A percentile compares a stretch with the other conserved stretches of the same genome.
These are phyloP conservation scores for Sarocladium oryzae DNA, from an alignment of 2,329 filamentous ascomycete genomes.

Conservation along the genomic window DNA sequence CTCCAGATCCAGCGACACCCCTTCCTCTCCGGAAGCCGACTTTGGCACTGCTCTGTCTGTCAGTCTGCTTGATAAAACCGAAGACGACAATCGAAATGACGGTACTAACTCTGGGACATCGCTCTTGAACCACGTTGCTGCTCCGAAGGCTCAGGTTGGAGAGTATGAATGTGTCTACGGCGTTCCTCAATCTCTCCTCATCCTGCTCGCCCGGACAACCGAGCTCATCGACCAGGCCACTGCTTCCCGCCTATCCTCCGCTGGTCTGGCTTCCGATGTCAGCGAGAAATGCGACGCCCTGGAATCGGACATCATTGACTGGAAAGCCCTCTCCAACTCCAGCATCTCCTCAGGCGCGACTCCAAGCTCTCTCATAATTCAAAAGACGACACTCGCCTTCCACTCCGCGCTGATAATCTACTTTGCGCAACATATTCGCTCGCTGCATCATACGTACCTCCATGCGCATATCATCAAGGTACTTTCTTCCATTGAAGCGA, in stretches of 20 bases:
- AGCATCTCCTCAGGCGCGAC: neutral
- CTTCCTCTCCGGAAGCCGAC: neutral
- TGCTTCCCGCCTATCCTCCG: neutral
- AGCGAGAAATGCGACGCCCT: constrained; percentile 8
- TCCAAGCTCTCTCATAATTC: constrained; percentile 11
- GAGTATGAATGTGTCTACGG: constrained; percentile 15
- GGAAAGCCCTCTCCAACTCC: constrained; percentile 7
- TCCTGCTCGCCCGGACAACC: constrained; percentile 11
- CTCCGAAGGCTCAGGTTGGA: neutral
- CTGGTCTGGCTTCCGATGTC: neutral
- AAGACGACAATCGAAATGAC: neutral
- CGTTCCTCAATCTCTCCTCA: constrained; percentile 13
- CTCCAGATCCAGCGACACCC: neutral
- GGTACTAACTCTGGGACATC: neutral
- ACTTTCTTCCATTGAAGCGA: constrained; percentile 10
- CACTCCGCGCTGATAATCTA: constrained; percentile 15
- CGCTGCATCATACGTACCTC: constrained; percentile 10
- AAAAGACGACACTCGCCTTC: constrained; percentile 13
- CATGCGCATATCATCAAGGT: constrained; percentile 7
- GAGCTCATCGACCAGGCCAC: constrained; percentile 10
- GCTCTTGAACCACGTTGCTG: neutral
- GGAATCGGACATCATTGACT: constrained; percentile 13
- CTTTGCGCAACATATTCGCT: constrained; percentile 13
- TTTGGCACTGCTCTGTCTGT: neutral
- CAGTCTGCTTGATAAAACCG: neutral